Base-by-base conservation (phyloP, 2,329 filamentous ascomycete species). In the Arthroderma sp. region DNA sequence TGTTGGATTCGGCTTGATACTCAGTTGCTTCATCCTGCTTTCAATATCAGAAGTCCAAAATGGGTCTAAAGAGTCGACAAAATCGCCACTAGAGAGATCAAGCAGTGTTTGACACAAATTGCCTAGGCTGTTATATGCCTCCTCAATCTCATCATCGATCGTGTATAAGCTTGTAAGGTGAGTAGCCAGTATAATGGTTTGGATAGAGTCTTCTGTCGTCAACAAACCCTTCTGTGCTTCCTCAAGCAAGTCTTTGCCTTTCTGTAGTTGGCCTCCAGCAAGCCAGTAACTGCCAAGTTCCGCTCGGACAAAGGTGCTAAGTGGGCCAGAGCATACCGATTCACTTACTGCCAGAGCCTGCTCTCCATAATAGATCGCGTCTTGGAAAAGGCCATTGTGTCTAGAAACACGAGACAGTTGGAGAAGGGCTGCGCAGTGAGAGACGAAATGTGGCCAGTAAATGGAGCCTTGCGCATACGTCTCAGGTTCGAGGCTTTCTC, bases 301-400 rank as follows among this genome's bases (percentile, higher is more conserved):
- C 40, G 67, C 65, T 54, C 69, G 61, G 38, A 68, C 70, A 34
- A 70, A 65, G 15, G 68, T 62, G 29, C 68, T 58, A 1, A 73
- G 65, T 8, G 80, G 70, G 32, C 74, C 70, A 0, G 83, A 80
- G 40, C 74, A 69, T 6, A 83, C 75, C n/a, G 74, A 77, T 47
- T 74, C 72, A 22, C 85, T 85, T 48, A 94, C 75, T 55, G 83
- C 86, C 44, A 82, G 71, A 0, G 87, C 87, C 54, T 91, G 83
- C 53, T 95, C 83, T 1, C 83, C 81, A 53, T 94, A 93, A 59
- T 88, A 91, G 0, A 89, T 67, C 1, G 89, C 89, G 60, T 96
- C 89, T 48, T 86, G 80, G 51, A 87, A 86, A 64, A 94, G 75
- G 29, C 91, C 91, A 50, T 91, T 76, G 51, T 94, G 82, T 1